phyloP scores from a whole-genome alignment of 345 rosid genomes.

The Hibiscus trionum region DNA sequence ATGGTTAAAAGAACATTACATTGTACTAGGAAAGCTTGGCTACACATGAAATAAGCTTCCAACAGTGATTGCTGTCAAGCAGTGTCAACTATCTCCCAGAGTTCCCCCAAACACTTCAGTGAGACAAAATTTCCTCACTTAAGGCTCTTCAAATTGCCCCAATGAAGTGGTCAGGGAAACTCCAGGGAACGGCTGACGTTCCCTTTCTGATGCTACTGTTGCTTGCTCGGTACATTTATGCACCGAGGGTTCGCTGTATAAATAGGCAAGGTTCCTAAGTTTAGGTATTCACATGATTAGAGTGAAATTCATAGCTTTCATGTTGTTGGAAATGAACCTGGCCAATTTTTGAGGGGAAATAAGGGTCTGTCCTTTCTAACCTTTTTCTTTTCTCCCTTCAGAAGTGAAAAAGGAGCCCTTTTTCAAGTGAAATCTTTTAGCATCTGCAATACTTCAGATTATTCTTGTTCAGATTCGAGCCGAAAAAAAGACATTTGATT shows the following conservation, averaged over 20 bases:
- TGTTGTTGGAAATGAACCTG: not conserved
- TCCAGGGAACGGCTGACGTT: constrained; percentile 24
- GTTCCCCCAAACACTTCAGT: constrained; percentile 62
- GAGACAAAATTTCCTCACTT: not conserved
- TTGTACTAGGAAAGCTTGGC: not conserved
- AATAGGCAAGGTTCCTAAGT: not conserved
- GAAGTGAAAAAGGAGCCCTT: not conserved
- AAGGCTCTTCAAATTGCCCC: constrained; percentile 3
- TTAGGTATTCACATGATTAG: not conserved
- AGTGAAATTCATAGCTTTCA: not conserved
- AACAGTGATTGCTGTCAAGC: not conserved
- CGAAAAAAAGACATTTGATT: not conserved
- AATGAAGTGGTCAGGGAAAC: constrained; percentile 41
- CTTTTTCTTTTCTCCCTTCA: not conserved
- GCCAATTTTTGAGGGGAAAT: not conserved
- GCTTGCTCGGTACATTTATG: not conserved
- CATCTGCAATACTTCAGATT: not conserved
- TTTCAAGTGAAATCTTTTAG: not conserved
- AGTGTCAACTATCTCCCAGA: constrained; percentile 26
- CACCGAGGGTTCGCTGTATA: not conserved
- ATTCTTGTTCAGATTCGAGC: no score
- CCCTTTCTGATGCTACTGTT: not conserved
- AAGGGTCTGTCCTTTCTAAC: not conserved
- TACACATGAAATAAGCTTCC: not conserved
- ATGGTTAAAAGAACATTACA: not conserved